Conservation (phyloP, 257 asterid species). For the Nicotiana otophora region DNA sequence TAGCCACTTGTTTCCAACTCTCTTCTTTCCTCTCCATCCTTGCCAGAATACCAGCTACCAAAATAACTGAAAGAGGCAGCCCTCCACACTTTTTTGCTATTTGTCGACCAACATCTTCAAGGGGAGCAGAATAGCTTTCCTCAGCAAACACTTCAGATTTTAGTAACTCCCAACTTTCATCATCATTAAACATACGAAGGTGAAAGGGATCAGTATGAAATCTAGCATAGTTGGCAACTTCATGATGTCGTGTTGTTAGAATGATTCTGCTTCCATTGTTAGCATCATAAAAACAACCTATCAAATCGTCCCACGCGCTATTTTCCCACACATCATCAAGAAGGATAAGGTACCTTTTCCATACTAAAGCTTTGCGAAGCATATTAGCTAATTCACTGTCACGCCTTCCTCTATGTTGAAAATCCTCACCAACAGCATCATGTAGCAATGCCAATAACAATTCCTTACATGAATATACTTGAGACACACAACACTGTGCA, state of each 20-base stretch:
- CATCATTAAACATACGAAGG: not conserved
- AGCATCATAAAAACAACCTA: no score
- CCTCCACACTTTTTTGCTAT: not conserved
- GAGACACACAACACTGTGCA: slow-evolving; percentile 4
- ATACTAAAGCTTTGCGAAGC: rapidly evolving
- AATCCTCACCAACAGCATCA: not conserved
- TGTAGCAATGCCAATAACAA: not conserved
- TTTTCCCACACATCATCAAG: no score
- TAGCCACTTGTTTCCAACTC: not conserved
- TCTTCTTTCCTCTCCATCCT: not conserved
- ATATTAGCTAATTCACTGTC: no score
- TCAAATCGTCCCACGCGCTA: no score
- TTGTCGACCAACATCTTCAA: not conserved
- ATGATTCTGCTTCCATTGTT: no score
- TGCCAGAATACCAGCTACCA: slow-evolving; percentile 14
- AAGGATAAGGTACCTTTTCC: no score
- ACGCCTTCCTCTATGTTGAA: no score
- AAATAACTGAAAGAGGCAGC: slow-evolving; percentile 6
- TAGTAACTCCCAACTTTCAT: slow-evolving; percentile 3
- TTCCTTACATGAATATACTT: not conserved
- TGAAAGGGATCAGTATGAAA: no score
- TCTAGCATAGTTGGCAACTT: not conserved
- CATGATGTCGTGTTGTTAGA: no score
- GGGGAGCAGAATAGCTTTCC: not conserved
- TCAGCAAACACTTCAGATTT: not conserved